Evolutionary conservation across 352 stramenopile species (phyloP).

Genomic region (Thalassiosira livingstoniorum): DNA sequence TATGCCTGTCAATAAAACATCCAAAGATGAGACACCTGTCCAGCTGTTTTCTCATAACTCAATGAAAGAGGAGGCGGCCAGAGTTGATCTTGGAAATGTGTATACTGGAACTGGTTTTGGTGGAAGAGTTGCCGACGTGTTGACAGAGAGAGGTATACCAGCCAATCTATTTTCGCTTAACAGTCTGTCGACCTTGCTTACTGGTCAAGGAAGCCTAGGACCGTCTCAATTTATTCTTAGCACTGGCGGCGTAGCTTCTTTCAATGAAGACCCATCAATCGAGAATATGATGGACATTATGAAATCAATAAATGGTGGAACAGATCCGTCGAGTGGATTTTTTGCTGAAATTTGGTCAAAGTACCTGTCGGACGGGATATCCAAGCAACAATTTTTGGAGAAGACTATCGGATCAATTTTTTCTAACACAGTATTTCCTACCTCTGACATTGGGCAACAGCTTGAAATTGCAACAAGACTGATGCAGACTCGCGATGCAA

Average conservation of each 20-base stretch:
- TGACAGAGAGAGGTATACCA: slow-evolving; percentile 41
- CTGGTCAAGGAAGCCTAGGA: slow-evolving; percentile 35
- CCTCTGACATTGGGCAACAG: slow-evolving; percentile 18
- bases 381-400: slow-evolving; percentile 48
- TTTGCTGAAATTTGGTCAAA: slow-evolving; percentile 68
- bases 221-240: slow-evolving; percentile 41
- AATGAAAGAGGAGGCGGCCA: slow-evolving; percentile 43
- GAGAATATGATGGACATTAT: slow-evolving; percentile 58
- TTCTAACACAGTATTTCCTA: slow-evolving; percentile 44
- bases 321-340: slow-evolving; percentile 54
- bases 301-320: slow-evolving; percentile 62
- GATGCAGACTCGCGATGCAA: slow-evolving; percentile 56
- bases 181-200: slow-evolving; percentile 43
- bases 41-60: slow-evolving; percentile 74
- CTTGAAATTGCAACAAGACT: slow-evolving; percentile 61
- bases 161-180: slow-evolving; percentile 58
- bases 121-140: slow-evolving; percentile 61
- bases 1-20: slow-evolving; percentile 58
- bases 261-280: slow-evolving; percentile 58
- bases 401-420: slow-evolving; percentile 37
- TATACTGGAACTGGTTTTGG: slow-evolving; percentile 54
- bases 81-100: slow-evolving; percentile 49
- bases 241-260: slow-evolving; percentile 36
- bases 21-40: slow-evolving; percentile 41
- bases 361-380: slow-evolving; percentile 52